Base-by-base conservation (phyloP, 169 alveolate species). In the Theileria annulata region DNA sequence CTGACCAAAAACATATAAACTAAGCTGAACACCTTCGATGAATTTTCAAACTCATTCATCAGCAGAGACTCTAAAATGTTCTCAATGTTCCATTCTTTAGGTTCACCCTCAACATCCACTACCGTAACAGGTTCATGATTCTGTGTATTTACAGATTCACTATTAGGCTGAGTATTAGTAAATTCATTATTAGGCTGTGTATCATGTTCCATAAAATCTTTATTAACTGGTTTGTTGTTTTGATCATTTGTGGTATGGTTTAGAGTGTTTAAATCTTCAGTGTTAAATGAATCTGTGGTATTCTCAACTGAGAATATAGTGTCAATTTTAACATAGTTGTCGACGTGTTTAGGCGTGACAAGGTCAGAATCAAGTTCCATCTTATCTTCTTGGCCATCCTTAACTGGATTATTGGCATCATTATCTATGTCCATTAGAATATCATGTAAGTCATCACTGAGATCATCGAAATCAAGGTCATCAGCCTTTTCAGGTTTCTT, bases 21-120 rank as follows among this genome's bases (percentile, higher is more conserved):
- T 25, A 75, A 77, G 48, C 79, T 49, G 42, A 84, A 84, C n/a
- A 82, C 90, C 49, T 84, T 78, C 47, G 87, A 68, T 13, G 85
- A 28, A 25, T 71, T 49, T 5, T 69, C 35, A 54, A 75, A 84
- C 19, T 31, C 59, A 66, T 84, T 77, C 12, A 51, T 69, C 71
- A 84, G 54, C 17, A 84, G 23, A 10, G 77, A 77, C 48, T 84
- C 87, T 13, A 84, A 66, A 17, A 77, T 85, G 2, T 27, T 8
- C 58, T 84, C 77, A 48, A 84, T 17, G 3, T 60, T 35, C 62
- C 48, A 25, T 28, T 58, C 67, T 10, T 58, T 58, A 4, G 67
- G 30, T n/a, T 58, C 17, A 0, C 17, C 15, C 3, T 58, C 67
- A 58, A 58, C 67, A 5, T 56, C 64, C 64, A 5, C 12, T 3